Percentiles rank a stretch among this genome's conserved stretches.
phyloP scores from a whole-genome alignment of 768 basidiomycete genomes.

The Hortiboletus flavorubellus region DNA sequence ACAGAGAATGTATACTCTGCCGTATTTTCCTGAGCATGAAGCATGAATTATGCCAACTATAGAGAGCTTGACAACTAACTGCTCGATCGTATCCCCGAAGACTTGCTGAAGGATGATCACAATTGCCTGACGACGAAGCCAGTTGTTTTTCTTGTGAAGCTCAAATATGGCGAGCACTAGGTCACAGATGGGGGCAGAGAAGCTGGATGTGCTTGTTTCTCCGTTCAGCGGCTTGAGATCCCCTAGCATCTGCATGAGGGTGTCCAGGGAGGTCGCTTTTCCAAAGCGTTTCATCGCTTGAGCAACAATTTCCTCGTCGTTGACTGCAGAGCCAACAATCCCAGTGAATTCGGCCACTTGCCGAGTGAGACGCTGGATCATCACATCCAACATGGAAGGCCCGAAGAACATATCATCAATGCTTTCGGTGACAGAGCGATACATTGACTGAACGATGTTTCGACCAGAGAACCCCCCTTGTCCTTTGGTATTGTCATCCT shows the following conservation, averaged over 20 bases:
- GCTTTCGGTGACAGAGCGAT: conserved; percentile 88
- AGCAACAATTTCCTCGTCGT: conserved; percentile 81
- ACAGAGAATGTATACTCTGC: conserved; percentile 62
- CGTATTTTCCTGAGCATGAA: conserved; percentile 69
- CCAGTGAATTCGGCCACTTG: conserved; percentile 90
- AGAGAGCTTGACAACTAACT: conserved; percentile 46
- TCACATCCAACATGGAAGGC: conserved; percentile 92
- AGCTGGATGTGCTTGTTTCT: conserved; percentile 84
- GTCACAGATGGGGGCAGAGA: conserved; percentile 93
- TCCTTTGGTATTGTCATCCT: conserved; percentile 39
- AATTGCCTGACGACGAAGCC: conserved; percentile 93
- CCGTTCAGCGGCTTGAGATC: conserved; percentile 81
- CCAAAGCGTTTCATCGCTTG: conserved; percentile 74
- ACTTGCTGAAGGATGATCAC: conserved; percentile 96
- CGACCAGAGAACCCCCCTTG: conserved; percentile 58
- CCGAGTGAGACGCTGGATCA: conserved; percentile 84
- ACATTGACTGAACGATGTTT: conserved; percentile 81
- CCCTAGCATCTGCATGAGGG: conserved; percentile 68
- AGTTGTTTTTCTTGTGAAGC: conserved; percentile 93
- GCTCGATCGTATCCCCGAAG: conserved; percentile 91
- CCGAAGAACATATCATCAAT: conserved; percentile 98
- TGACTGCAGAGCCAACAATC: conserved; percentile 70
- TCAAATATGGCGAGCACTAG: conserved; percentile 91
- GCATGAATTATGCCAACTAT: not conserved
- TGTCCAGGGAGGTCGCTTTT: conserved; percentile 61